Percentiles rank a stretch among this genome's conserved stretches.
phyloP scores from a whole-genome alignment of 768 basidiomycete species.

The Lactifluus rugatus region DNA sequence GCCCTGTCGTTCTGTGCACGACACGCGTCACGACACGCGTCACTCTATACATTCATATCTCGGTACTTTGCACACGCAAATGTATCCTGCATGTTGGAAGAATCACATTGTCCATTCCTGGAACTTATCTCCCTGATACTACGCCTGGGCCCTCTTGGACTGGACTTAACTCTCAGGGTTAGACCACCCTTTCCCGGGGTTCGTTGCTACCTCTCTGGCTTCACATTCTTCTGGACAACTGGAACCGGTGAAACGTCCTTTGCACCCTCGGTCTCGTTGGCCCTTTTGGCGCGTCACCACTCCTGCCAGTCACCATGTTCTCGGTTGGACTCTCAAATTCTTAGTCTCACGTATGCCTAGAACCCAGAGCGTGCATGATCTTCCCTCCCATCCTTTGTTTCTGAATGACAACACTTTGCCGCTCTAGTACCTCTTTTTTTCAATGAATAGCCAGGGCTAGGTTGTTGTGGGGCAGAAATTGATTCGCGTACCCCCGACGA shows the following conservation, averaged over 20 bases:
- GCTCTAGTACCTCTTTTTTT: slow-evolving; percentile 3
- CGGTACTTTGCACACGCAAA: slow-evolving; percentile 13
- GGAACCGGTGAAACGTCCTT: slow-evolving; percentile 15
- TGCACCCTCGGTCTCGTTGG: slow-evolving; percentile 9
- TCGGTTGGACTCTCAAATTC: background rate
- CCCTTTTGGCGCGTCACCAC: slow-evolving; percentile 7
- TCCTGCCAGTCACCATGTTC: slow-evolving; percentile 5
- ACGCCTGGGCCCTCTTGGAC: slow-evolving; percentile 3
- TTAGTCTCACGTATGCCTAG: background rate
- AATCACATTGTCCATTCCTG: slow-evolving; percentile 15
- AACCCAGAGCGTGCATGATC: background rate
- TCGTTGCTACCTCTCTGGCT: slow-evolving; percentile 7
- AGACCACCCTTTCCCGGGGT: slow-evolving; percentile 13
- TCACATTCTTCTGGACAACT: slow-evolving; percentile 17
- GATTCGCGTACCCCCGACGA: slow-evolving; percentile 2
- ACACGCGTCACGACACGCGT: slow-evolving; percentile 7
- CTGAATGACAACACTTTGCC: slow-evolving; percentile 3
- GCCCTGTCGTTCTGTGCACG: background rate
- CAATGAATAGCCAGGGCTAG: background rate
- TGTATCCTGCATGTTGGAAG: slow-evolving; percentile 6
- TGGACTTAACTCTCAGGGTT: slow-evolving; percentile 1
- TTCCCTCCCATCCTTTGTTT: background rate
- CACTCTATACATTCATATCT: slow-evolving; percentile 8
- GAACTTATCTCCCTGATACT: slow-evolving; percentile 5
- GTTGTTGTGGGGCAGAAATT: slow-evolving; percentile 1